Percentiles rank a stretch among this genome's conserved stretches.
Evolutionary conservation across 345 rosid species (phyloP).

Genomic region (Populus deltoides): DNA sequence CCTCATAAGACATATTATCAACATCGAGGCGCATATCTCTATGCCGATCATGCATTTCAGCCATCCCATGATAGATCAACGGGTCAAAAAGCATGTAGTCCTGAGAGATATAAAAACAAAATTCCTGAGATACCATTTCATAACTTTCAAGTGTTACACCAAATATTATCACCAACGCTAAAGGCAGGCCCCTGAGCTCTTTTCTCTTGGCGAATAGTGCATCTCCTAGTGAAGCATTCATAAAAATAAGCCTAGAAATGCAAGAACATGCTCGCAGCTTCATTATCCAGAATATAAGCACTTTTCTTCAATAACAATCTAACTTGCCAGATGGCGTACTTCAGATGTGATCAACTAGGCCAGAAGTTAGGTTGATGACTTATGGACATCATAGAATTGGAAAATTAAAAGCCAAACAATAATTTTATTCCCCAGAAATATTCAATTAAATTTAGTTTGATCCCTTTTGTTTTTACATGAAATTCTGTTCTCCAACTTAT

Average conservation of each 20-base stretch:
- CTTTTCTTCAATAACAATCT: not conserved
- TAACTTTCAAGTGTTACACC: slow-evolving; percentile 7
- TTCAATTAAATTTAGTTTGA: not conserved
- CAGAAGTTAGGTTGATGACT: not conserved
- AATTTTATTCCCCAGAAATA: not conserved
- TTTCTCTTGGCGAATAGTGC: not conserved
- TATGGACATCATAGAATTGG: not conserved
- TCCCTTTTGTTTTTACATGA: not conserved
- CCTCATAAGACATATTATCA: slow-evolving; percentile 35
- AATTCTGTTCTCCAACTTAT: not conserved
- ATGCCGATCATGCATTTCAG: slow-evolving; percentile 27
- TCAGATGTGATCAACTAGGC: not conserved
- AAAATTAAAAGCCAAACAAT: not conserved
- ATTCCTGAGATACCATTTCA: not conserved
- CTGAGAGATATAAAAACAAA: slow-evolving; percentile 5
- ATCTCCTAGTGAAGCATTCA: not conserved
- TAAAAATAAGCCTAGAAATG: not conserved
- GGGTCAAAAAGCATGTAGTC: slow-evolving; percentile 28
- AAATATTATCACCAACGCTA: not conserved
- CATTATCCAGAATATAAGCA: not conserved
- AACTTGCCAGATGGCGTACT: not conserved
- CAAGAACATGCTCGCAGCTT: not conserved
- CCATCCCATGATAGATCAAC: slow-evolving; percentile 17
- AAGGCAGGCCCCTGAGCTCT: not conserved
- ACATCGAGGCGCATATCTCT: slow-evolving; percentile 33